A percentile compares a stretch with the other conserved stretches of the same genome.
Conservation (phyloP, 176 grass and related monocot genomes). For the Musa troglodytarum region DNA sequence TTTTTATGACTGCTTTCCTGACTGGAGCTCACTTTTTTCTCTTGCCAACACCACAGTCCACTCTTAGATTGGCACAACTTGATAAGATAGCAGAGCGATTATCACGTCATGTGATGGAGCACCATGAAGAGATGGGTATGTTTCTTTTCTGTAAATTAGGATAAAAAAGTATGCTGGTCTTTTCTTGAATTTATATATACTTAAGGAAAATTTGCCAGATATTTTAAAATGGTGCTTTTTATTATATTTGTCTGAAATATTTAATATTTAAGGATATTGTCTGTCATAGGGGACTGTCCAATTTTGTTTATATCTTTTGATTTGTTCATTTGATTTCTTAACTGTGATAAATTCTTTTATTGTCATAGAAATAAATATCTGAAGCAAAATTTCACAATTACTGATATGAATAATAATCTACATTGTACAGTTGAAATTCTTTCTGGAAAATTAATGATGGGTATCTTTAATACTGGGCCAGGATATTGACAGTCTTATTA, state of each 20-base stretch:
- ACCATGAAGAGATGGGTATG: slow-evolving; percentile 97
- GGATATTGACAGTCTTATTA: neutral
- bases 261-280: neutral
- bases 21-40: neutral
- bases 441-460: too few species aligned
- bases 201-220: neutral
- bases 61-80: slow-evolving; percentile 79
- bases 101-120: slow-evolving; percentile 91
- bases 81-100: slow-evolving; percentile 90
- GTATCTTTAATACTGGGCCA: too few species aligned
- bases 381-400: too few species aligned
- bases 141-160: slow-evolving; percentile 8
- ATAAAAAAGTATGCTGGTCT: neutral
- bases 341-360: too few species aligned
- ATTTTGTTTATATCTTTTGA: too few species aligned
- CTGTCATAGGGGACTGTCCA: too few species aligned
- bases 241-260: neutral
- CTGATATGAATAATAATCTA: too few species aligned
- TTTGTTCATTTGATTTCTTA: too few species aligned
- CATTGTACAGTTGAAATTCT: too few species aligned
- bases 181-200: neutral
- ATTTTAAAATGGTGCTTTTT: neutral
- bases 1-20: neutral
- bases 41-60: slow-evolving; percentile 37
- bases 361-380: too few species aligned